These are phyloP conservation scores for Pseudogymnoascus sp. DNA, from an alignment of 2,329 filamentous ascomycete species.

Conservation along the genomic window DNA sequence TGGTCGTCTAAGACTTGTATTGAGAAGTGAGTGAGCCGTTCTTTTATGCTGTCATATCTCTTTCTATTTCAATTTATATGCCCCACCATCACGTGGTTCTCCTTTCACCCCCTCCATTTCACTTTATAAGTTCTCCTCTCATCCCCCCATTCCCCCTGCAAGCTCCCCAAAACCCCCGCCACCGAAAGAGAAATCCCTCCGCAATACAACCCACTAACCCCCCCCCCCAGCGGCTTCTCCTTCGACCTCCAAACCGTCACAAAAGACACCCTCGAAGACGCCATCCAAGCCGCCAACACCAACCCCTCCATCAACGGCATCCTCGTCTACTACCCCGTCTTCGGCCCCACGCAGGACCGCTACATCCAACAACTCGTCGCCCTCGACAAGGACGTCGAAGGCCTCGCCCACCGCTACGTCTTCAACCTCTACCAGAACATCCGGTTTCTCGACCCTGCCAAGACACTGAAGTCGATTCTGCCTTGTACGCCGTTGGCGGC, in stretches of 20 bases:
- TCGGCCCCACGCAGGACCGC: constrained; percentile 76
- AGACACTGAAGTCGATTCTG: constrained; percentile 79
- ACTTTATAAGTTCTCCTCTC: background rate
- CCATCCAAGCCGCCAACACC: constrained; percentile 74
- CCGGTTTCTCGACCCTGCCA: constrained; percentile 77
- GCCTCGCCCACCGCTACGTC: constrained; percentile 84
- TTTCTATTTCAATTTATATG: background rate
- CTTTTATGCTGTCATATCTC: background rate
- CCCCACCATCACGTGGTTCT: background rate
- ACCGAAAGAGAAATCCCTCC: background rate
- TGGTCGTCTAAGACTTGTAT: constrained; percentile 95
- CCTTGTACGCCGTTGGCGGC: constrained; percentile 94
- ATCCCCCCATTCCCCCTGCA: background rate
- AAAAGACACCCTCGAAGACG: constrained; percentile 84
- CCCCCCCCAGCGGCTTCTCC: constrained; percentile 62
- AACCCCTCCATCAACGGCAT: constrained; percentile 73
- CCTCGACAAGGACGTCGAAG: constrained; percentile 88
- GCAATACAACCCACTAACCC: background rate
- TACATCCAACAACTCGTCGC: constrained; percentile 94
- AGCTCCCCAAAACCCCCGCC: background rate
- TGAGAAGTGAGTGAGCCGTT: constrained; percentile 77
- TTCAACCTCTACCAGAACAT: constrained; percentile 99
- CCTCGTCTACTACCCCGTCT: constrained; percentile 98
- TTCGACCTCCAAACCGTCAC: constrained; percentile 78
- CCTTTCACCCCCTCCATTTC: background rate